These are phyloP conservation scores for Amanita pseudoporphyria DNA, from an alignment of 768 basidiomycete genomes.

Conservation along the genomic window DNA sequence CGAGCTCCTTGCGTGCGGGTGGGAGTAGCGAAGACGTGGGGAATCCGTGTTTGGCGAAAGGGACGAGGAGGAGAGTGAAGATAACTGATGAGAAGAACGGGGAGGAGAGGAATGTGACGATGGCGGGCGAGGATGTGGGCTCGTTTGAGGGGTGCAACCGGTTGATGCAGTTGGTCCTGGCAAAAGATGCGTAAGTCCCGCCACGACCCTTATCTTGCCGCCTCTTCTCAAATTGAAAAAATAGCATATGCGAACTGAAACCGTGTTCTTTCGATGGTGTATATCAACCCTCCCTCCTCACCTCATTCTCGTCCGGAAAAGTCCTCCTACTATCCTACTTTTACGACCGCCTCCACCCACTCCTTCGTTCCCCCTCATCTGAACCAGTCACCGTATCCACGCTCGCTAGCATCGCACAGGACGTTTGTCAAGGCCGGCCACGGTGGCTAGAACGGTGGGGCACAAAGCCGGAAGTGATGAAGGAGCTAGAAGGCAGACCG, in stretches of 20 bases:
- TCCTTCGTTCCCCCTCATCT: conserved; percentile 30
- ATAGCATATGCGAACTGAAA: conserved; percentile 76
- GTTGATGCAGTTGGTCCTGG: conserved; percentile 81
- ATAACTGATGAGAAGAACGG: conserved; percentile 40
- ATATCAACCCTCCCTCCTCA: conserved; percentile 88
- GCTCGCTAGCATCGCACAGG: conserved; percentile 54
- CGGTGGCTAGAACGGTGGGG: conserved; percentile 50
- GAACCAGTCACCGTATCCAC: conserved; percentile 37
- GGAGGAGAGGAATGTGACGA: conserved; percentile 55
- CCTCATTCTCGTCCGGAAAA: conserved; percentile 80
- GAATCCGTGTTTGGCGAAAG: conserved; percentile 78
- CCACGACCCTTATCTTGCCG: background rate
- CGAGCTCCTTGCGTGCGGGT: conserved; percentile 35
- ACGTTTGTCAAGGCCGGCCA: conserved; percentile 62
- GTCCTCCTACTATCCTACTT: conserved; percentile 95
- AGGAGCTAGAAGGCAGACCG: conserved; percentile 71
- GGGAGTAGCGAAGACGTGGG: conserved; percentile 25
- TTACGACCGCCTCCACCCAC: conserved; percentile 85
- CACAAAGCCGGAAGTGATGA: conserved; percentile 23
- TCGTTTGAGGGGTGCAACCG: conserved; percentile 80
- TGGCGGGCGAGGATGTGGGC: conserved; percentile 78
- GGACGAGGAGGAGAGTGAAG: conserved; percentile 52
- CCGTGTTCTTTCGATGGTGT: conserved; percentile 98
- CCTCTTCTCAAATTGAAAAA: background rate
- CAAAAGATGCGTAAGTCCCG: conserved; percentile 78